Percentiles rank a stretch among this genome's conserved stretches.
These are phyloP conservation scores for Taphrina betulina DNA, from an alignment of 1,139 yeast genomes.

Conservation along the genomic window DNA sequence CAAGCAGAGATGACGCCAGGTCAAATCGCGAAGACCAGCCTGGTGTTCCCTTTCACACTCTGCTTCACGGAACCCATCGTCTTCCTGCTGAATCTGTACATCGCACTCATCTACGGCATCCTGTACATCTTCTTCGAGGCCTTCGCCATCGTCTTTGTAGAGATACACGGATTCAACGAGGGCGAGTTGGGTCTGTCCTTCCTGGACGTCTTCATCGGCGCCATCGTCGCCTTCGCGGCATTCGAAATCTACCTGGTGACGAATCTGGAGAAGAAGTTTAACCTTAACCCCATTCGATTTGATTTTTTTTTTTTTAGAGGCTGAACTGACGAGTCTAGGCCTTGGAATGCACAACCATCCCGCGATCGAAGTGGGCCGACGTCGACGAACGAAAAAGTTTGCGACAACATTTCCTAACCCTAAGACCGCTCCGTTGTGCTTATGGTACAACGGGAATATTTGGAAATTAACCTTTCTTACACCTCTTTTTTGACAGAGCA, in stretches of 20 bases:
- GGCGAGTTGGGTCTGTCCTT: slow-evolving; percentile 77
- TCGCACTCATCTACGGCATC: slow-evolving; percentile 58
- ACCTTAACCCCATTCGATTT: too few species aligned
- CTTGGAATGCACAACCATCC: too few species aligned
- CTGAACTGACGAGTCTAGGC: too few species aligned
- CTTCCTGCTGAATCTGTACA: slow-evolving; percentile 43
- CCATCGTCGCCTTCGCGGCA: slow-evolving; percentile 15
- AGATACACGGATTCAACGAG: slow-evolving; percentile 67
- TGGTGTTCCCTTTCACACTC: slow-evolving; percentile 58
- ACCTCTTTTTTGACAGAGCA: too few species aligned
- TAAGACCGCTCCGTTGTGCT: slow-evolving; percentile 35
- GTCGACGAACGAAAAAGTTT: too few species aligned
- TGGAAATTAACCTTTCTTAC: slow-evolving; percentile 27
- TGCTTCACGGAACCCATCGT: slow-evolving; percentile 53
- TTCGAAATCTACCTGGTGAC: slow-evolving; percentile 19
- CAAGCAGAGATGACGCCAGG: slow-evolving; percentile 25
- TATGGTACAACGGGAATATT: slow-evolving; percentile 34
- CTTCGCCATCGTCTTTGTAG: slow-evolving; percentile 64
- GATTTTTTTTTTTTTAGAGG: too few species aligned
- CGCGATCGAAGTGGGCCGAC: too few species aligned
- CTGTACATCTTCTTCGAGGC: slow-evolving; percentile 71
- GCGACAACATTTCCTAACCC: too few species aligned
- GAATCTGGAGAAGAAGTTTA: slow-evolving; percentile 18
- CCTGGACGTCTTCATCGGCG: slow-evolving; percentile 64
- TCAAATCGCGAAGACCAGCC: slow-evolving; percentile 38